phyloP scores from a whole-genome alignment of 495 filamentous ascomycete genomes.

The Tuber brumale region DNA sequence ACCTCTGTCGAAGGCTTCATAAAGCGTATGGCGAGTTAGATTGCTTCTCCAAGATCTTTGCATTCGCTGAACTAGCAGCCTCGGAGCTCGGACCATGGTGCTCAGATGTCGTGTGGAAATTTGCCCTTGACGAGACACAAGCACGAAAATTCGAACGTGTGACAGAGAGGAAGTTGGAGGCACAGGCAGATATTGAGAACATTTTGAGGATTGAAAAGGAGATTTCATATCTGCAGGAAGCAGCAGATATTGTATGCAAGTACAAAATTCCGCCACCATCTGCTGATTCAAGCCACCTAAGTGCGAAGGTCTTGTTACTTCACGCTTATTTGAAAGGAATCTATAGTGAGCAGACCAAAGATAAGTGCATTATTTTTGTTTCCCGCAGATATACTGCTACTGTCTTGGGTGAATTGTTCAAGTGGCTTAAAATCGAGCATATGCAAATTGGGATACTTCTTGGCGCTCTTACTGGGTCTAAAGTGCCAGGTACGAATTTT shows the following conservation, averaged over 20 bases:
- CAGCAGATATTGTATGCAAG: conserved; percentile 51
- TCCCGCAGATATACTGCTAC: conserved; percentile 69
- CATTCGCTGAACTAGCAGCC: conserved; percentile 52
- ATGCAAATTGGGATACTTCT: conserved; percentile 63
- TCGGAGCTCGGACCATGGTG: conserved; percentile 74
- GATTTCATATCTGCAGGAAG: conserved; percentile 54
- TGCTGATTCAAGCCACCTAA: conserved; percentile 50
- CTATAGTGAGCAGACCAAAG: conserved; percentile 52
- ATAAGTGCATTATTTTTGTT: conserved; percentile 86
- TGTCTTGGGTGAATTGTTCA: conserved; percentile 61
- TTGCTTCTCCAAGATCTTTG: conserved; percentile 55
- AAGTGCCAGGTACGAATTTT: conserved; percentile 52
- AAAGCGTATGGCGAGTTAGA: conserved; percentile 52
- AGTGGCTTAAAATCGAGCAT: conserved; percentile 51
- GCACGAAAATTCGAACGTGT: conserved; percentile 56
- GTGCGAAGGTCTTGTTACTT: conserved; percentile 65
- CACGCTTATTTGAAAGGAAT: conserved; percentile 52
- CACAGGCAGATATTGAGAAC: conserved; percentile 35
- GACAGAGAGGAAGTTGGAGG: conserved; percentile 47
- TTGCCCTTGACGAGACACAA: conserved; percentile 62
- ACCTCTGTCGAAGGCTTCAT: conserved; percentile 55
- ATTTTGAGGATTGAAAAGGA: conserved; percentile 44
- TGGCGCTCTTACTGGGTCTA: conserved; percentile 47
- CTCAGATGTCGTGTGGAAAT: conserved; percentile 72
- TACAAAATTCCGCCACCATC: conserved; percentile 49